phyloP scores from a whole-genome alignment of 2,329 filamentous ascomycete species.

The Colletotrichum higginsianum region DNA sequence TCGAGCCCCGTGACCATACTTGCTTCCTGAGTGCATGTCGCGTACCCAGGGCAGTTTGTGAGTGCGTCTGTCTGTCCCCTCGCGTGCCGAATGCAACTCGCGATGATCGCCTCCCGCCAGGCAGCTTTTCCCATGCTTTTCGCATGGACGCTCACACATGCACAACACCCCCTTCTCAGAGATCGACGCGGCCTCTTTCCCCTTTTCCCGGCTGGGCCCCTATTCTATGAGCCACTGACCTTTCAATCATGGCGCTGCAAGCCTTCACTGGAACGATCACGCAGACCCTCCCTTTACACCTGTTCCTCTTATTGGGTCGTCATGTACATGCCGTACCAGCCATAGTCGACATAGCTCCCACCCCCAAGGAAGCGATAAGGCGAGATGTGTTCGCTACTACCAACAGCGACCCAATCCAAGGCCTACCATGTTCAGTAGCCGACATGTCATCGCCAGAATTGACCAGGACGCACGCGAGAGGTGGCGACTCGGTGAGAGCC shows the following conservation, averaged over 20 bases:
- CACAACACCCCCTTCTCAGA: slow-evolving; percentile 14
- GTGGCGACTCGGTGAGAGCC: slow-evolving; percentile 39
- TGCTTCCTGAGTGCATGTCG: slow-evolving; percentile 13
- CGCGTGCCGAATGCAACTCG: slow-evolving; percentile 32
- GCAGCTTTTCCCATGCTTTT: slow-evolving; percentile 24
- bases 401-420: neutral
- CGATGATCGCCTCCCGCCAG: slow-evolving; percentile 35
- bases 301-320: slow-evolving; percentile 28
- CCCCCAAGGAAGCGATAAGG: neutral
- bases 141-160: slow-evolving; percentile 10
- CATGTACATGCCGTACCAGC: neutral
- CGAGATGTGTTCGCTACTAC: neutral
- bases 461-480: slow-evolving; percentile 14
- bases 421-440: neutral
- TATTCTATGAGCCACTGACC: slow-evolving; percentile 13
- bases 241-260: slow-evolving; percentile 16
- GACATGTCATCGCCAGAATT: slow-evolving; percentile 34
- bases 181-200: slow-evolving; percentile 36
- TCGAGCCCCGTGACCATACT: neutral
- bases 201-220: slow-evolving; percentile 3
- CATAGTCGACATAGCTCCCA: neutral
- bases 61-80: slow-evolving; percentile 21
- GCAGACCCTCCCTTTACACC: slow-evolving; percentile 19
- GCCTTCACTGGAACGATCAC: slow-evolving; percentile 4
- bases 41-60: neutral